These are phyloP conservation scores for Phytopythium cucurbitacearum DNA, from an alignment of 352 stramenopile species.

Conservation along the genomic window DNA sequence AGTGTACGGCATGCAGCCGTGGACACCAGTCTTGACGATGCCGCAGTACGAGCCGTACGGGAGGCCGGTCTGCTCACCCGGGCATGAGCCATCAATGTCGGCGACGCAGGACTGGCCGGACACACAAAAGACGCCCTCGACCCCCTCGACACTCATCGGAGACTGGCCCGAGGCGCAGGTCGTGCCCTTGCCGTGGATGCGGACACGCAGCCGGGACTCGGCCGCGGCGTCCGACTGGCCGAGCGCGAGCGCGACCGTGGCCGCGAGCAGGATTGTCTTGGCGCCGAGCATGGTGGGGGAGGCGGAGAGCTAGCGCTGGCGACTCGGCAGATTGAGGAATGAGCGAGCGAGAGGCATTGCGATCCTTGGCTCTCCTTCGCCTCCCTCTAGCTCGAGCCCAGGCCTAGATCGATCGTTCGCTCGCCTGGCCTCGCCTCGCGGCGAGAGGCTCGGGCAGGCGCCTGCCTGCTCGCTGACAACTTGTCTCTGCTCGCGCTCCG, in stretches of 20 bases:
- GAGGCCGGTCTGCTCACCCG: slow-evolving; percentile 16
- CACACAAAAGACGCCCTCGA: slow-evolving; percentile 13
- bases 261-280: slow-evolving; percentile 23
- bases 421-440: too few species aligned
- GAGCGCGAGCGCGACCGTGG: slow-evolving; percentile 15
- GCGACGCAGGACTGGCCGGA: slow-evolving; percentile 12
- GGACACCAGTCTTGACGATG: slow-evolving; percentile 20
- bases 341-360: slow-evolving; percentile 2
- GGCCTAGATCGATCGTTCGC: too few species aligned
- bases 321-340: slow-evolving; percentile 22
- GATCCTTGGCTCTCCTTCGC: neutral
- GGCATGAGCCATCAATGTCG: slow-evolving; percentile 15
- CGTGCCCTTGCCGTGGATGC: slow-evolving; percentile 19
- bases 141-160: slow-evolving; percentile 13
- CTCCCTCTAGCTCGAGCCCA: neutral
- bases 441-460: too few species aligned
- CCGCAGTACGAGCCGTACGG: slow-evolving; percentile 17
- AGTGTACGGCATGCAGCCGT: slow-evolving; percentile 18
- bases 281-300: slow-evolving; percentile 21
- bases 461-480: too few species aligned
- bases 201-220: slow-evolving; percentile 24
- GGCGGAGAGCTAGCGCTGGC: slow-evolving; percentile 2
- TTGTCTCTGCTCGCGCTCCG: too few species aligned
- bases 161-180: slow-evolving; percentile 1
- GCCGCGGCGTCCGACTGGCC: slow-evolving; percentile 14